A percentile compares a stretch with the other conserved stretches of the same genome.
These are phyloP conservation scores for Sphagnurus paluster DNA, from an alignment of 1,284 basidiomycete genomes.

Conservation along the genomic window DNA sequence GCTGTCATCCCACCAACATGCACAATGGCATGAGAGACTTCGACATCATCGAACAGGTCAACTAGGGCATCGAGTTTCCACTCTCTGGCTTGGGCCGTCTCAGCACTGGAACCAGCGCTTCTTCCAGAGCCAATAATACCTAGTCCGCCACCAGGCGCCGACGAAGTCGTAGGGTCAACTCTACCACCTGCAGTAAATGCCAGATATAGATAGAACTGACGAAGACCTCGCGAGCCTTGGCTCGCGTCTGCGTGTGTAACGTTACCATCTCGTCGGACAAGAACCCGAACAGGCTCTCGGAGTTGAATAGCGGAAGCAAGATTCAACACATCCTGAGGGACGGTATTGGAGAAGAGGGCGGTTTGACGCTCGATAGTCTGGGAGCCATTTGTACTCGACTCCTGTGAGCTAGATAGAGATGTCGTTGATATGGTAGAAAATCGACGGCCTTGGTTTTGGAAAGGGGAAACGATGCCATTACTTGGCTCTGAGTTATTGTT, in stretches of 20 bases:
- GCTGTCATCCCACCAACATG: constrained; percentile 87
- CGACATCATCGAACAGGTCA: constrained; percentile 91
- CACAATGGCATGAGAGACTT: constrained; percentile 82
- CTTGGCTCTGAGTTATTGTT: constrained; percentile 51
- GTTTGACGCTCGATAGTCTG: constrained; percentile 82
- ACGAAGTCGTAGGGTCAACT: constrained; percentile 56
- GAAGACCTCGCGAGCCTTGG: constrained; percentile 79
- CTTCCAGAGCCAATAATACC: constrained; percentile 91
- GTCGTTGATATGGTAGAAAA: constrained; percentile 53
- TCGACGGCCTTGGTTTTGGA: constrained; percentile 54
- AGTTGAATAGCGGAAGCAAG: constrained; percentile 87
- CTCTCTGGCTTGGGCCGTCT: constrained; percentile 87
- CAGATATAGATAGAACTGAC: constrained; percentile 92
- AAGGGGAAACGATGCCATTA: constrained; percentile 45
- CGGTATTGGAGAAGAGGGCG: constrained; percentile 93
- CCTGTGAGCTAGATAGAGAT: constrained; percentile 43
- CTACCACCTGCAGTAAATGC: constrained; percentile 86
- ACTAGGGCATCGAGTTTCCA: constrained; percentile 97
- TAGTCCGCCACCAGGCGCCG: constrained; percentile 61
- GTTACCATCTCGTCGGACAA: constrained; percentile 94
- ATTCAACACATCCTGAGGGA: constrained; percentile 92
- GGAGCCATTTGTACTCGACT: constrained; percentile 32
- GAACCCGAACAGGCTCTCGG: constrained; percentile 91
- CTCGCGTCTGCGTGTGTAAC: constrained; percentile 69
- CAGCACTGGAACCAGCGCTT: constrained; percentile 71